Evolutionary conservation across 1,139 yeast genomes (phyloP).

Genomic region (Hansenula lynferdii): DNA sequence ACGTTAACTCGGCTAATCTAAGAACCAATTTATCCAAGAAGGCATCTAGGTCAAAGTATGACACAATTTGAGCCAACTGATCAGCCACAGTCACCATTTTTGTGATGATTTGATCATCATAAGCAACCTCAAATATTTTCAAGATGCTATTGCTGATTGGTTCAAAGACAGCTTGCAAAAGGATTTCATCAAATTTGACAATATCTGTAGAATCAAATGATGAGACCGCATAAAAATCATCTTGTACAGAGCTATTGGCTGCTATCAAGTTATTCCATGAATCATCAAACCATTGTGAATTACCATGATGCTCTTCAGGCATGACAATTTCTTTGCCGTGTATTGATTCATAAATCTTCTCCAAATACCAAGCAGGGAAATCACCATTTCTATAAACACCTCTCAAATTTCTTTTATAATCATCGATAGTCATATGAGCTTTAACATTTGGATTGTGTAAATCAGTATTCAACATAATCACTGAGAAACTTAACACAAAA

Average conservation of each 20-base stretch:
- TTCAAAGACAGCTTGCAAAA: slow-evolving; percentile 48
- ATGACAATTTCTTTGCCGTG: slow-evolving; percentile 86
- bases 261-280: slow-evolving; percentile 86
- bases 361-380: slow-evolving; percentile 82
- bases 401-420: slow-evolving; percentile 73
- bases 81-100: slow-evolving; percentile 85
- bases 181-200: slow-evolving; percentile 50
- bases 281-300: slow-evolving; percentile 87
- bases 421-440: slow-evolving; percentile 83
- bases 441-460: slow-evolving; percentile 75
- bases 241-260: slow-evolving; percentile 32
- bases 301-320: slow-evolving; percentile 94
- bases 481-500: slow-evolving; percentile 67
- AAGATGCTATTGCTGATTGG: slow-evolving; percentile 65
- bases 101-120: slow-evolving; percentile 85
- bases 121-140: slow-evolving; percentile 77
- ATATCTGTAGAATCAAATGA: slow-evolving; percentile 26
- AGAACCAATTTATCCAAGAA: slow-evolving; percentile 63
- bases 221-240: slow-evolving; percentile 21
- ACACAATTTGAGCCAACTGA: slow-evolving; percentile 74
- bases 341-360: slow-evolving; percentile 76
- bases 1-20: slow-evolving; percentile 59
- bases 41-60: slow-evolving; percentile 50
- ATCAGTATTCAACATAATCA: slow-evolving; percentile 76
- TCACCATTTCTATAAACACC: slow-evolving; percentile 73